These are phyloP conservation scores for Trichosporon sp. DNA, from an alignment of 1,284 basidiomycete genomes.

Conservation along the genomic window DNA sequence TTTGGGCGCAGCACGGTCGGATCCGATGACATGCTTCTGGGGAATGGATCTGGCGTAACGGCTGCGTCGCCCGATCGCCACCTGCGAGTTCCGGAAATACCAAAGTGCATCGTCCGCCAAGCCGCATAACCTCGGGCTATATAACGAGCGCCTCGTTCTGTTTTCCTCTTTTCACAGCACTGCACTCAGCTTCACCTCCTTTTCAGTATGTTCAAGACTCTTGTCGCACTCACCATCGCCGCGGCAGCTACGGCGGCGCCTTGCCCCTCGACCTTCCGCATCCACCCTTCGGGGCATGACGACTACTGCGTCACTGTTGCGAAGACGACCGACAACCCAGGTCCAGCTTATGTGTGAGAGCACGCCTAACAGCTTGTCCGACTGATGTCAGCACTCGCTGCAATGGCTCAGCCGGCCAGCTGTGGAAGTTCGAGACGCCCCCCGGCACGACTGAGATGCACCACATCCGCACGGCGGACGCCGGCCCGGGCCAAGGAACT, in stretches of 20 bases:
- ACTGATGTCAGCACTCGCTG: background rate
- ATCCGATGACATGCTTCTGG: background rate
- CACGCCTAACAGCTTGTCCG: background rate
- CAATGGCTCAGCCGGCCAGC: constrained; percentile 8
- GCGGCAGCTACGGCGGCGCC: background rate
- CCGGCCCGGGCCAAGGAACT: background rate
- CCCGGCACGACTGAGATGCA: background rate
- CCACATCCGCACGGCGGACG: constrained; percentile 7
- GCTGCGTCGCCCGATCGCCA: background rate
- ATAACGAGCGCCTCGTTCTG: background rate
- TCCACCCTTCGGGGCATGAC: constrained; percentile 10
- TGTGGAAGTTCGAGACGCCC: constrained; percentile 1
- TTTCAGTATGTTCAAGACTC: background rate
- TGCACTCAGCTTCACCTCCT: background rate
- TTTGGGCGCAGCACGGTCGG: background rate
- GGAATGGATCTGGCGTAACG: background rate
- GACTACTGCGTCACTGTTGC: constrained; percentile 10
- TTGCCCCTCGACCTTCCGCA: constrained; percentile 6
- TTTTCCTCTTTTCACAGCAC: background rate
- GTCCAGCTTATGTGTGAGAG: background rate
- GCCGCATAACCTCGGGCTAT: background rate
- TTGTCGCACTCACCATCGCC: background rate
- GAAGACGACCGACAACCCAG: background rate
- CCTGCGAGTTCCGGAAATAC: background rate
- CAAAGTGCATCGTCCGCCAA: background rate